Percentiles rank a stretch among this genome's conserved stretches.
phyloP scores from a whole-genome alignment of 2,329 filamentous ascomycete species.

The Trichoderma endophyticum region DNA sequence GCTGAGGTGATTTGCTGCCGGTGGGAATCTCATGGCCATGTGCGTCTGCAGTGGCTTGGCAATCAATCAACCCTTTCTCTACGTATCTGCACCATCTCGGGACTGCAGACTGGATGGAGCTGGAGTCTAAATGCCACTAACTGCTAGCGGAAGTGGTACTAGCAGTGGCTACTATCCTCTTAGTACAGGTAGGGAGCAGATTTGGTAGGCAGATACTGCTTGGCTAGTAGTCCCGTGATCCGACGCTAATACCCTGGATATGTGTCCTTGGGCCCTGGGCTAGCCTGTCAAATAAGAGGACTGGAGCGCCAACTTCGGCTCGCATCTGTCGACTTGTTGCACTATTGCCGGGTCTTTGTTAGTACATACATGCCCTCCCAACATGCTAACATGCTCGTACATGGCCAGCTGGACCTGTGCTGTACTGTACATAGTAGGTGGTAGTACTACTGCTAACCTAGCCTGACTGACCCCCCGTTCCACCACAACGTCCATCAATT shows the following conservation, averaged over 20 bases:
- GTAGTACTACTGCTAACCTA: not conserved
- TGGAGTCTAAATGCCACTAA: not conserved
- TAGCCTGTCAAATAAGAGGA: constrained; percentile 12
- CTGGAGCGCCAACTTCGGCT: constrained; percentile 16
- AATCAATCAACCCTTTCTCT: not conserved
- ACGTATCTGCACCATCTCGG: not conserved
- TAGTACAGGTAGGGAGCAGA: not conserved
- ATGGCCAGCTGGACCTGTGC: not conserved
- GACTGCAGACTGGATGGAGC: not conserved
- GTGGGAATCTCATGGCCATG: not conserved
- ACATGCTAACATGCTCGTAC: not conserved
- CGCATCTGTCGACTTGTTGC: not conserved
- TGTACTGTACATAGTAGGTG: not conserved
- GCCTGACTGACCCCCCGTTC: not conserved
- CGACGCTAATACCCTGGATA: constrained; percentile 10
- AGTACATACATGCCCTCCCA: not conserved
- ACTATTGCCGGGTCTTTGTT: not conserved
- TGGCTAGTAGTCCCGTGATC: constrained; percentile 6
- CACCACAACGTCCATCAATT: not conserved
- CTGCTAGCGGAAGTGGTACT: not conserved
- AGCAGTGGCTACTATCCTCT: not conserved
- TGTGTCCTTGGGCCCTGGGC: not conserved
- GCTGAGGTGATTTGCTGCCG: not conserved
- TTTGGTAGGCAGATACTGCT: not conserved
- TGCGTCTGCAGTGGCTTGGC: not conserved